A percentile compares a stretch with the other conserved stretches of the same genome.
Conservation (phyloP, 2,329 filamentous ascomycete genomes). For the Scleromitrula shiraiana region DNA sequence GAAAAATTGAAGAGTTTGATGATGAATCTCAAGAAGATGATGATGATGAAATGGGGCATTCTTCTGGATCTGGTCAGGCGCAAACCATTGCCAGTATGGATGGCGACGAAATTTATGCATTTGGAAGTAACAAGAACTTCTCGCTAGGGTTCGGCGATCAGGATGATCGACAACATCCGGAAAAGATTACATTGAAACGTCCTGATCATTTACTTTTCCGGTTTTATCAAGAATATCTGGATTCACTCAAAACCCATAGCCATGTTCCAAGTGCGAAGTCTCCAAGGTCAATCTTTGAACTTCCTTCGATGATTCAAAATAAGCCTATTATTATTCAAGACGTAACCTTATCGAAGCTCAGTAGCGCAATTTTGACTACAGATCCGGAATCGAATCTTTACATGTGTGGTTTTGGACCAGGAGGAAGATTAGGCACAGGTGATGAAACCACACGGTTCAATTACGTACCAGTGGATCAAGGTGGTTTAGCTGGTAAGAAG, state of each 20-base stretch:
- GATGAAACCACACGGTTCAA: slow-evolving; percentile 85
- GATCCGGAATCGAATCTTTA: slow-evolving; percentile 89
- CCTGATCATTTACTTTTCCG: slow-evolving; percentile 68
- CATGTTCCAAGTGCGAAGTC: slow-evolving; percentile 19
- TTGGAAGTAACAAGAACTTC: slow-evolving; percentile 94
- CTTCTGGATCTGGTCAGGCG: background rate
- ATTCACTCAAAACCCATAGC: slow-evolving; percentile 24
- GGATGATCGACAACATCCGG: slow-evolving; percentile 88
- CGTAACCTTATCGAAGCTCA: slow-evolving; percentile 81
- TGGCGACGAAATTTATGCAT: slow-evolving; percentile 85
- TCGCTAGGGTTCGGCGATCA: slow-evolving; percentile 92
- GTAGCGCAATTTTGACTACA: slow-evolving; percentile 79
- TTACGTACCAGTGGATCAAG: slow-evolving; percentile 74
- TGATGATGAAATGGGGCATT: slow-evolving; percentile 29
- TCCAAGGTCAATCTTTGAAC: slow-evolving; percentile 35
- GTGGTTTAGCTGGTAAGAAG: slow-evolving; percentile 63
- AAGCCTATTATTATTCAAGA: slow-evolving; percentile 71
- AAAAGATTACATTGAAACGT: slow-evolving; percentile 68
- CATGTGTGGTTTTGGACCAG: slow-evolving; percentile 84
- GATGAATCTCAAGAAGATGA: slow-evolving; percentile 45
- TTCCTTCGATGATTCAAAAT: slow-evolving; percentile 66
- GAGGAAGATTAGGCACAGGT: slow-evolving; percentile 80
- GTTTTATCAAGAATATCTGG: slow-evolving; percentile 63
- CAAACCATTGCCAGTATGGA: slow-evolving; percentile 31
- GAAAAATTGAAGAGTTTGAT: slow-evolving; percentile 29